Percentiles rank a stretch among this genome's conserved stretches.
Evolutionary conservation across 106 monocot species (phyloP).

Genomic region (Dioscorea alata): DNA sequence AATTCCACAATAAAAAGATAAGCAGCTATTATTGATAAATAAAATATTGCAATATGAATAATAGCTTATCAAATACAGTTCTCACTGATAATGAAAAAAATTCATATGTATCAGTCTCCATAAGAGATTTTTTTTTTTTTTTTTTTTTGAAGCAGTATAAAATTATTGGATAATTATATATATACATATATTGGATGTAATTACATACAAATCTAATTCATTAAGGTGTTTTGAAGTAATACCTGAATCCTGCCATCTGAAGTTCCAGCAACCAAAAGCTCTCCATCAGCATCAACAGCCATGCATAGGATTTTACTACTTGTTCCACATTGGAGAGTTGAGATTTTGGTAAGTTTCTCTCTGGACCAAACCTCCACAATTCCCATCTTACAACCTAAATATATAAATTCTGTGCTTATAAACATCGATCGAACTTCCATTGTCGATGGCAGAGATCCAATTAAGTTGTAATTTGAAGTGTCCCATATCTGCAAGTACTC

Average conservation of each 20-base stretch:
- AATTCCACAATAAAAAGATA: background rate
- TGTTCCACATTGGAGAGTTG: constrained; percentile 24
- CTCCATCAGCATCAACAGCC: constrained; percentile 39
- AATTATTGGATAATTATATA: too few relatives aligned
- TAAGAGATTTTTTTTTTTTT: too few relatives aligned
- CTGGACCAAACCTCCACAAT: constrained; percentile 42
- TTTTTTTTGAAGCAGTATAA: too few relatives aligned
- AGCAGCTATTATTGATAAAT: background rate
- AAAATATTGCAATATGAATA: background rate
- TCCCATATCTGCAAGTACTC: constrained; percentile 33
- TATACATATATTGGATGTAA: too few relatives aligned
- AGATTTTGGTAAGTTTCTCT: constrained; percentile 32
- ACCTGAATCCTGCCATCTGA: constrained; percentile 55
- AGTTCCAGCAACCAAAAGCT: constrained; percentile 45
- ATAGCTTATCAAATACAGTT: too few relatives aligned
- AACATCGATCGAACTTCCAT: constrained; percentile 38
- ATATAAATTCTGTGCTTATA: constrained; percentile 43
- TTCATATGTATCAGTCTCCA: too few relatives aligned
- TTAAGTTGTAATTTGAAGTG: constrained; percentile 29
- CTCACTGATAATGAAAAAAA: too few relatives aligned
- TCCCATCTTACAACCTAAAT: constrained; percentile 33
- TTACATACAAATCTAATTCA: too few relatives aligned
- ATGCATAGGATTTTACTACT: constrained; percentile 32
- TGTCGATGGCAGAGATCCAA: constrained; percentile 35
- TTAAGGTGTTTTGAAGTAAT: background rate